These are phyloP conservation scores for Oryza rufipogon DNA, from an alignment of 176 grass and related monocot species.

Conservation along the genomic window DNA sequence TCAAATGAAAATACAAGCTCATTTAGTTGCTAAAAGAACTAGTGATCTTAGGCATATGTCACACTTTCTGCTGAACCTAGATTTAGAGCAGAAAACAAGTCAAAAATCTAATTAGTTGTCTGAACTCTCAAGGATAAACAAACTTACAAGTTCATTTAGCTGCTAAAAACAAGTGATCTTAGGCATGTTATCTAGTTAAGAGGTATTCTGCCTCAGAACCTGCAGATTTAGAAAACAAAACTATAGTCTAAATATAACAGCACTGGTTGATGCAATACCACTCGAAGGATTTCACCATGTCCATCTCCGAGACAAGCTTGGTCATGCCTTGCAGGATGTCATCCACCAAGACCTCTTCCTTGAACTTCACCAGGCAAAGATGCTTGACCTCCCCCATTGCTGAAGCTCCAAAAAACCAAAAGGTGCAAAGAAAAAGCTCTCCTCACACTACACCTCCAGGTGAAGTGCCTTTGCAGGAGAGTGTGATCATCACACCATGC, in stretches of 20 bases:
- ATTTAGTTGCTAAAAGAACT: background rate
- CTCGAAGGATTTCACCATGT: constrained; percentile 68
- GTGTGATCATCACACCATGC: constrained; percentile 35
- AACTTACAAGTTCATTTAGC: too few species aligned
- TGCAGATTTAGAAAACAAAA: background rate
- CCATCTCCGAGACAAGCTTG: constrained; percentile 52
- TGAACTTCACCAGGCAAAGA: constrained; percentile 72
- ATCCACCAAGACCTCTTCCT: constrained; percentile 59
- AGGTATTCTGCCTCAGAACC: too few species aligned
- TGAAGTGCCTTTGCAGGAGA: constrained; percentile 19
- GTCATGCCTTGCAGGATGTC: constrained; percentile 52
- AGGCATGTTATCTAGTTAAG: too few species aligned
- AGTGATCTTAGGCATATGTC: too few species aligned
- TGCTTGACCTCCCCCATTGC: constrained; percentile 70
- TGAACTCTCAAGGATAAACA: too few species aligned
- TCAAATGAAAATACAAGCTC: too few species aligned
- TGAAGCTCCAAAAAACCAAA: constrained; percentile 9
- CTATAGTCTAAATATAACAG: background rate
- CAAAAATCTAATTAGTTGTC: too few species aligned
- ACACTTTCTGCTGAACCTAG: background rate
- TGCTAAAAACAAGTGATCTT: too few species aligned
- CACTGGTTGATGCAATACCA: constrained; percentile 49
- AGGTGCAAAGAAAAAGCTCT: background rate
- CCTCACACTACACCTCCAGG: background rate
- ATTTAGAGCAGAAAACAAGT: background rate